Evolutionary conservation across 441 rosid species (phyloP).

Genomic region (Euphorbia corollata): DNA sequence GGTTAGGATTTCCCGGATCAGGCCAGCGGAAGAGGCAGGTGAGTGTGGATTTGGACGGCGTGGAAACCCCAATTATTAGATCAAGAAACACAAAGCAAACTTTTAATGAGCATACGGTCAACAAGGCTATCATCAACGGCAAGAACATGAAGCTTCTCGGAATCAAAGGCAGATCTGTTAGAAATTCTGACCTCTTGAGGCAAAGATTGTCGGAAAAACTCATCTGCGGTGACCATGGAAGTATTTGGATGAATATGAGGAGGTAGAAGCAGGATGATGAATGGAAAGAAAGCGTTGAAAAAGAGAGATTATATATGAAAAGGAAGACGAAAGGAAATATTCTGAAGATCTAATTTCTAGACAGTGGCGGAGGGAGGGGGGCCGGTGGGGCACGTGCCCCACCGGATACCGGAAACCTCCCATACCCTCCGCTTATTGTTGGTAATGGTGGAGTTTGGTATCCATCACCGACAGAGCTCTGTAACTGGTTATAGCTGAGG

Average conservation of each 20-base stretch:
- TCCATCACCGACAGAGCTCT: no score
- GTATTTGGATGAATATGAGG: not conserved
- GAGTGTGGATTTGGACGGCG: constrained; percentile 22
- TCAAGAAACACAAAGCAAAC: constrained; percentile 34
- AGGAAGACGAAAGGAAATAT: constrained; percentile 26
- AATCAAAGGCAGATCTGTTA: constrained; percentile 24
- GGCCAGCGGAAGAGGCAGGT: constrained; percentile 46
- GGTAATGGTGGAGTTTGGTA: no score
- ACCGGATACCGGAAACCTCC: no score
- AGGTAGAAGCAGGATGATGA: not conserved
- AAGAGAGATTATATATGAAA: not conserved
- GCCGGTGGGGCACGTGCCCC: no score
- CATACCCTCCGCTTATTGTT: no score
- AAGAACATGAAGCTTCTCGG: constrained; percentile 78
- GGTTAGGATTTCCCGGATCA: constrained; percentile 76
- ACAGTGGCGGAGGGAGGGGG: no score
- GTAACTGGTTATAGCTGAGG: no score
- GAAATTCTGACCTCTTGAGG: constrained; percentile 19
- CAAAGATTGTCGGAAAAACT: constrained; percentile 29
- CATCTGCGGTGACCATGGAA: constrained; percentile 37
- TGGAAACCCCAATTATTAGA: not conserved
- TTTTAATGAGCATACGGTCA: constrained; percentile 71
- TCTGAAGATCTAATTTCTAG: constrained; percentile 45
- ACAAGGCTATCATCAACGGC: constrained; percentile 83
- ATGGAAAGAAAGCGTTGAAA: not conserved